Conservation (phyloP, 116 monocot genomes). For the Trichopus zeylanicus region DNA sequence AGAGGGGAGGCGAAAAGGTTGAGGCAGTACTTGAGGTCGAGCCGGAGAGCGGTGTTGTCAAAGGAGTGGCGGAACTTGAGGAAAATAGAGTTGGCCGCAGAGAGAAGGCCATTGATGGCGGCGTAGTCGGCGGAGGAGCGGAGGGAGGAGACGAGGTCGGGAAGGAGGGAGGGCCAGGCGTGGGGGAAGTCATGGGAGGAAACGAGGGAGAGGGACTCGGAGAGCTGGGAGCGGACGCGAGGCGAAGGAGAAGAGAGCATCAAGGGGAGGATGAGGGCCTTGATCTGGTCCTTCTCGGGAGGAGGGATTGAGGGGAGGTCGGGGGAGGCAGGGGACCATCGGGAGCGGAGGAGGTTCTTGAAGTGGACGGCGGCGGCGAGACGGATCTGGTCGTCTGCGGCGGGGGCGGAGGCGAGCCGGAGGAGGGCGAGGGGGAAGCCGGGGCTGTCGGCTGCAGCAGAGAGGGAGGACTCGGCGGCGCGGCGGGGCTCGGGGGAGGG, state of each 20-base stretch:
- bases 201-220: conserved; percentile 17
- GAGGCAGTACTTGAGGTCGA: conserved; percentile 93
- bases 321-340: conserved; percentile 34
- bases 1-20: conserved; percentile 72
- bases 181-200: conserved; percentile 67
- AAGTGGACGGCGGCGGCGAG: conserved; percentile 83
- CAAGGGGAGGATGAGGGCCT: conserved; percentile 46
- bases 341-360: conserved; percentile 79
- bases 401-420: conserved; percentile 46
- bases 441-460: conserved; percentile 39
- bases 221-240: neutral
- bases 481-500: conserved; percentile 63
- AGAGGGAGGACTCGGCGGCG: conserved; percentile 62
- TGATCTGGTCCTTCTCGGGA: conserved; percentile 47
- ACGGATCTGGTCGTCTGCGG: conserved; percentile 48
- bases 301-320: conserved; percentile 17
- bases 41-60: conserved; percentile 45
- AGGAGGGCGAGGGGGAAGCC: conserved; percentile 72
- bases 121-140: conserved; percentile 35
- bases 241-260: conserved; percentile 58
- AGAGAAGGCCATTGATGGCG: conserved; percentile 55
- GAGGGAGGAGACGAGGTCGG: conserved; percentile 63
- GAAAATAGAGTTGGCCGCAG: conserved; percentile 77
- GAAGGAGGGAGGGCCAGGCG: conserved; percentile 68
- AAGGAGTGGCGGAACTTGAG: conserved; percentile 72